A percentile compares a stretch with the other conserved stretches of the same genome.
These are phyloP conservation scores for Fomitopsis palustris DNA, from an alignment of 1,284 basidiomycete genomes.

Conservation along the genomic window DNA sequence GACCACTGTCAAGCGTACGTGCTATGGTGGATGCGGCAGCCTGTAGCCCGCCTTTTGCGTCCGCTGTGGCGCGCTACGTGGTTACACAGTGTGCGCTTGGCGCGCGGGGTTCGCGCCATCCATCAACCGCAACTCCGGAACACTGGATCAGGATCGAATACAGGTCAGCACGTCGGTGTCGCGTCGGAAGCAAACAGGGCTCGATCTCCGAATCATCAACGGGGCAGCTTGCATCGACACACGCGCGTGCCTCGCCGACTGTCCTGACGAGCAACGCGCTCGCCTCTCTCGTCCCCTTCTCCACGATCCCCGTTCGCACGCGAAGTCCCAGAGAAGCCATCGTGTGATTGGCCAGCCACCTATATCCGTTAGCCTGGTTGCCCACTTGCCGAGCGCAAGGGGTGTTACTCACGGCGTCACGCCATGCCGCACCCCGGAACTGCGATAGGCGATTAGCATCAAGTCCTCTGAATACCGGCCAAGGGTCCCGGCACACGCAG, in stretches of 20 bases:
- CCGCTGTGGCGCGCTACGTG: neutral
- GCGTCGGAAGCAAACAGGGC: neutral
- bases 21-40: neutral
- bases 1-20: neutral
- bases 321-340: neutral
- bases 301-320: neutral
- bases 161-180: neutral
- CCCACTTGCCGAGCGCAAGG: neutral
- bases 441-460: conserved; percentile 7
- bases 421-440: conserved; percentile 6
- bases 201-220: neutral
- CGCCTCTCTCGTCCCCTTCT: neutral
- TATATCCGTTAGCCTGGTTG: neutral
- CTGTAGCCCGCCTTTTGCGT: neutral
- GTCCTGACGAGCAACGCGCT: neutral
- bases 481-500: neutral
- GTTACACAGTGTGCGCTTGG: neutral
- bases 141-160: neutral
- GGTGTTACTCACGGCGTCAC: neutral
- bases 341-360: neutral
- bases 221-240: neutral
- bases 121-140: neutral
- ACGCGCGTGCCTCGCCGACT: neutral
- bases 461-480: neutral
- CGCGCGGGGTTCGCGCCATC: neutral